Conservation (phyloP, 306 rosid genomes). For the Cucurbita moschata region DNA sequence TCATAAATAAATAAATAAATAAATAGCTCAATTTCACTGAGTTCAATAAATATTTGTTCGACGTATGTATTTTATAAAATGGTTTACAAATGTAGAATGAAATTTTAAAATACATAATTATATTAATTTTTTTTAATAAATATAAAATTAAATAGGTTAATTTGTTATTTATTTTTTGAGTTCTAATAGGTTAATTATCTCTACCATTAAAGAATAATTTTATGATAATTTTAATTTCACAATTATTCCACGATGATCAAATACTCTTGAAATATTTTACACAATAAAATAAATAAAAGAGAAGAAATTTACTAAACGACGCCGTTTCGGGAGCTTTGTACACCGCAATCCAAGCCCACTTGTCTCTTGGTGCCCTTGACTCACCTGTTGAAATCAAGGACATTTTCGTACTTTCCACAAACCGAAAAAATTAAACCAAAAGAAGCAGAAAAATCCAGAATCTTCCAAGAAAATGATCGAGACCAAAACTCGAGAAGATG, state of each 20-base stretch:
- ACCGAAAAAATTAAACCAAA: neutral
- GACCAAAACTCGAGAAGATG: neutral
- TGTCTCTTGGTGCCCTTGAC: neutral
- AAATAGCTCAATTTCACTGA: no score
- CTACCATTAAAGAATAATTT: no score
- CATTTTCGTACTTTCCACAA: neutral
- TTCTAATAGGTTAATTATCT: no score
- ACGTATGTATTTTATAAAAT: no score
- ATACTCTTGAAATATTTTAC: neutral
- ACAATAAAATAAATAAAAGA: neutral
- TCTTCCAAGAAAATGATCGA: neutral
- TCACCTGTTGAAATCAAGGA: neutral
- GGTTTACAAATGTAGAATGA: no score
- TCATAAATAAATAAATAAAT: no score
- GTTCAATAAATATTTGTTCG: no score
- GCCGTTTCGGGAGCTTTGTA: neutral
- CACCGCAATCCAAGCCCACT: neutral
- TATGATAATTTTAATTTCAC: neutral
- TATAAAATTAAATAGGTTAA: no score
- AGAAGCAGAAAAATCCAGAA: neutral
- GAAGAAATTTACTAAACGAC: neutral
- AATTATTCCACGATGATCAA: neutral
- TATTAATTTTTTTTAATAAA: no score
- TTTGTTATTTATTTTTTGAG: no score
- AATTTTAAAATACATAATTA: no score